Evolutionary conservation across 1,284 basidiomycete genomes (phyloP), one percentile per base, ranked within the genome.

Genomic region (Afroboletus lepidellus): DNA sequence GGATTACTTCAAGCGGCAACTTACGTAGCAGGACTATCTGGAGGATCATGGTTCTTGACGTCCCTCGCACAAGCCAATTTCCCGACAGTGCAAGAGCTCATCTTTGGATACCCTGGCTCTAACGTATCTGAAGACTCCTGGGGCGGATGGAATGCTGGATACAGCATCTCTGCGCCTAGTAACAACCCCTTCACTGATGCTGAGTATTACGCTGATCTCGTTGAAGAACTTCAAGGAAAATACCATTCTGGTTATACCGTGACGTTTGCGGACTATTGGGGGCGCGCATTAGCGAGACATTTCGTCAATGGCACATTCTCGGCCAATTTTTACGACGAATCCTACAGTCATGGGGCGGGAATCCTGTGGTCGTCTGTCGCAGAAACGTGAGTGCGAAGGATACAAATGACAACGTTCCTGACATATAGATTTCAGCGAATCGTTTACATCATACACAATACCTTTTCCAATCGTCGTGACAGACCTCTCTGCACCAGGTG

Each of bases 1-100:
- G 81, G 80, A 0, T 60, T 82, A 9, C 67, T 82, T 12, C 80
- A 82, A 57, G 58, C 72, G 3, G 65, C 74, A 3, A 69, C 71
- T 1, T 79, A 78, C 60, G 46, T 78, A n/a, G 43, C 73, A 2
- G 76, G 74, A 2, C 65, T 78, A 5, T 77, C 74, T 0, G 80
- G 79, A 1, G 70, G 71, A 1, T 62, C 69, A 0, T 75, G 72
- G 74, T 49, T 73, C 3, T 46, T 74, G 24, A 68, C 71, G 6
- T 74, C 73, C 3, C 61, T 74, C 8, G 62, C 63, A 4, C 71
- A 75, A 53, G 71, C 74, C 48, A 66, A 70, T 58, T 72, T 74
- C 27, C 75, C 76, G 8, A 67, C 63, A 2, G 64, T 73, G 0
- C 67, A 69, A 30, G 62, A 74, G 3, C 65, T 77, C 38, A 34